Conservation (phyloP, 2,329 filamentous ascomycete genomes). For the Pleomassaria siparia region DNA sequence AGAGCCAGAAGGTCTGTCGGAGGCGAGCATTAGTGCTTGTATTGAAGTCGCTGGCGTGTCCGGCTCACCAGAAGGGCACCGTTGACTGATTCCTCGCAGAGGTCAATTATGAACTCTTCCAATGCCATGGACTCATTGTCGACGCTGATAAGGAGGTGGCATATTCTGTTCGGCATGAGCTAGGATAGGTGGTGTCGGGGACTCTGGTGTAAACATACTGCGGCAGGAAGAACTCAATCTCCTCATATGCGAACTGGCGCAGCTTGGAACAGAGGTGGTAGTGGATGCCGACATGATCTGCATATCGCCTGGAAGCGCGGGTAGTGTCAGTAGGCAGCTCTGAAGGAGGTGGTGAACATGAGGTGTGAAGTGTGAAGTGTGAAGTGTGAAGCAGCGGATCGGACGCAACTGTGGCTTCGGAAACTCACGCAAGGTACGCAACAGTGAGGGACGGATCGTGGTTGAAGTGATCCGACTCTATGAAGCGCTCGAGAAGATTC, state of each 20-base stretch:
- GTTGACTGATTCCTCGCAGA: constrained; percentile 86
- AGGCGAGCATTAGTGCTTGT: constrained; percentile 21
- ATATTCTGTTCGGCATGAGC: constrained; percentile 53
- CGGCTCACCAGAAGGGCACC: constrained; percentile 73
- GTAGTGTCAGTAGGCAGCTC: constrained; percentile 20
- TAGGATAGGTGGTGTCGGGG: constrained; percentile 14
- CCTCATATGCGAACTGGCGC: constrained; percentile 84
- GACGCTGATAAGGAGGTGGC: constrained; percentile 83
- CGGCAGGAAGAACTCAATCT: constrained; percentile 90
- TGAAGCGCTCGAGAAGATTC: constrained; percentile 86
- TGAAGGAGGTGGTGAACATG: constrained; percentile 9
- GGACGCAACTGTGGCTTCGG: constrained; percentile 32
- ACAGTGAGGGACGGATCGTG: constrained; percentile 86
- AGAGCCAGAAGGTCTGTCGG: constrained; percentile 80
- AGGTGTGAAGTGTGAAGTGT: constrained; percentile 6
- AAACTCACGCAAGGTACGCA: constrained; percentile 80
- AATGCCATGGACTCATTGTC: constrained; percentile 90
- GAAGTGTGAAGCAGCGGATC: constrained; percentile 14
- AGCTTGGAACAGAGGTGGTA: constrained; percentile 88
- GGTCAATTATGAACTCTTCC: constrained; percentile 82
- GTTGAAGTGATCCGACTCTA: constrained; percentile 93
- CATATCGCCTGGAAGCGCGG: constrained; percentile 67
- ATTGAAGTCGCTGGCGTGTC: constrained; percentile 22
- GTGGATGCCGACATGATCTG: constrained; percentile 86
- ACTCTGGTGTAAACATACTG: constrained; percentile 42